A percentile compares a stretch with the other conserved stretches of the same genome.
These are phyloP conservation scores for Chloranthus sessilifolius DNA, from an alignment of 164 flowering plant genomes.

Conservation along the genomic window DNA sequence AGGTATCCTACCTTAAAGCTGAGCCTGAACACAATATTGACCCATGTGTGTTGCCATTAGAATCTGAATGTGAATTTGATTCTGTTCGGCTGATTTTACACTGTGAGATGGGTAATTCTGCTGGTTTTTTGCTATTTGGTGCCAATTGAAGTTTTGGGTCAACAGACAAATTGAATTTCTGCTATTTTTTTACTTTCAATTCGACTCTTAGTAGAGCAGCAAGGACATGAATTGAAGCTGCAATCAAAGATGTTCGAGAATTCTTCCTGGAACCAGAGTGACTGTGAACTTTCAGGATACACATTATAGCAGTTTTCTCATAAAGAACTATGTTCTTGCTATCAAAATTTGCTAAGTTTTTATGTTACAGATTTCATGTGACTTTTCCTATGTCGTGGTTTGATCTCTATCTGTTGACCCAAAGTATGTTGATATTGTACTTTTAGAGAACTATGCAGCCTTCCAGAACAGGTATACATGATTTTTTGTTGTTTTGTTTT, in stretches of 20 bases:
- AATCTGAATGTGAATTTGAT: no score
- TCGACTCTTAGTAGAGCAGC: conserved; percentile 62
- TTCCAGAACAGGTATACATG: conserved; percentile 77
- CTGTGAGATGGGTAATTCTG: background rate
- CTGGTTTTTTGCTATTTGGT: background rate
- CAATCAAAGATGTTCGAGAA: conserved; percentile 49
- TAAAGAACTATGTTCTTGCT: background rate
- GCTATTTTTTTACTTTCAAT: conserved; percentile 40
- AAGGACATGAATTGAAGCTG: conserved; percentile 50
- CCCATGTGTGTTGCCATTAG: no score
- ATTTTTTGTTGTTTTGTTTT: no score
- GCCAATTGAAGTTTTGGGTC: background rate
- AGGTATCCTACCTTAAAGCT: no score
- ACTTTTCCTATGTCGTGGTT: no score
- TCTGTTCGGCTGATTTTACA: background rate
- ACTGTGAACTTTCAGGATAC: conserved; percentile 41
- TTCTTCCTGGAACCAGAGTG: conserved; percentile 46
- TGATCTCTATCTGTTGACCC: no score
- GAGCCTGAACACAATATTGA: no score
- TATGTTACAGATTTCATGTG: no score
- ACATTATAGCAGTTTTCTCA: conserved; percentile 65
- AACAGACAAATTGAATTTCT: conserved; percentile 18
- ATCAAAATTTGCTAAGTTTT: no score
- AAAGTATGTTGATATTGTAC: conserved; percentile 70
- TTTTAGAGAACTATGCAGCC: conserved; percentile 81